Evolutionary conservation across 768 basidiomycete genomes (phyloP), one percentile per base, ranked within the genome.

Genomic region (Auricularia sp.): DNA sequence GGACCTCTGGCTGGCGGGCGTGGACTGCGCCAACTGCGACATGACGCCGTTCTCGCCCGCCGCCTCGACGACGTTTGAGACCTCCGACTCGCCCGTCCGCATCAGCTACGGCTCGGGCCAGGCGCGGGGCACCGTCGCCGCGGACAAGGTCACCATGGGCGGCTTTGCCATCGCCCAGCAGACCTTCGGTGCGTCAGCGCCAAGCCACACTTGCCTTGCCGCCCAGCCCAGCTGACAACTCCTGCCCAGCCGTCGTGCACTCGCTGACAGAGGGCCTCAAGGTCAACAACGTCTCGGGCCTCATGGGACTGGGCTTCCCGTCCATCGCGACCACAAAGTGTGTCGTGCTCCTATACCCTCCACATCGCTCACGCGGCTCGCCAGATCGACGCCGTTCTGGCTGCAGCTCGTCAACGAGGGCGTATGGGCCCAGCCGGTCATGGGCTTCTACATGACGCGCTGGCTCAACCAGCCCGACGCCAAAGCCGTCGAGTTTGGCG

Each of bases 271-370:
- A 29, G 11, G 72, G 72, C 3, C 73, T 91, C 1, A 74, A 90
- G 36, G 72, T 74, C 23, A 80, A 81, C 3, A 64, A 74, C 1
- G 76, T 85, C 1, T 85, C 87, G 0, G 90, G 90, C 29, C 85
- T 93, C 69, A 78, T 93, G 79, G 90, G 90, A 16, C 81, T 93
- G 42, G 90, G 86, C 0, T 93, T 88, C 69, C 44, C 75, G 21
- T 66, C 79, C 21, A 80, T 93, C 59, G 81, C 90, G 0, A 75
- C 78, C 12, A 87, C 88, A 14, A 66, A 72, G 63, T 64, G 43
- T 10, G 65, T 12, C 14, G 29, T 29, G 18, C 47, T 51, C 8
- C 5, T 10, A 6, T 8, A 1, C 16, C 47, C 16, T 51, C 10
- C 14, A 4, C 29, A 23, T 33, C 3, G 23, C 56, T 65, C 18